Percentiles rank a stretch among this genome's conserved stretches.
phyloP scores from a whole-genome alignment of 129 eudicot genomes.

The Heracleum sosnowskyi region DNA sequence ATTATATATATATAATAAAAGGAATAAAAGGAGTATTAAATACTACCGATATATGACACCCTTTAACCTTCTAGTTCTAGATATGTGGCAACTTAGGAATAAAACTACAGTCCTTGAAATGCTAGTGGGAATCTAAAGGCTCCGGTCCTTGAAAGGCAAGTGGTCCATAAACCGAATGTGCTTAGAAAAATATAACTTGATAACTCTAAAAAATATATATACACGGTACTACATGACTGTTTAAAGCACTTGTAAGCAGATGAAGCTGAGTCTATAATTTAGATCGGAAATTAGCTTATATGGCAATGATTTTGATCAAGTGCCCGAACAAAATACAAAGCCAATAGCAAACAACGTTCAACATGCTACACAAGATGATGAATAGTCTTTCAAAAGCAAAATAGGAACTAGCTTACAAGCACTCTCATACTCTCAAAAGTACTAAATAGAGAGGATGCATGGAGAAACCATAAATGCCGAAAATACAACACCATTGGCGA shows the following conservation, averaged over 20 bases:
- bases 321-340: background rate
- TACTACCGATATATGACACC: too few relatives aligned
- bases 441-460: background rate
- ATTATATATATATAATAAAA: too few relatives aligned
- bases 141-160: too few relatives aligned
- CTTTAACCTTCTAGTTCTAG: too few relatives aligned
- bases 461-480: background rate
- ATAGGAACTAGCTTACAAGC: background rate
- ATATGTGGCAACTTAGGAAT: too few relatives aligned
- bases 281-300: background rate
- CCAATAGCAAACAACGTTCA: background rate
- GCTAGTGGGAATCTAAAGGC: too few relatives aligned
- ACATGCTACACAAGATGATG: background rate
- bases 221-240: background rate
- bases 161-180: too few relatives aligned
- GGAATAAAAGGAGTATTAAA: too few relatives aligned
- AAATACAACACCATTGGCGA: conserved; percentile 2
- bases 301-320: background rate
- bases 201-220: too few relatives aligned
- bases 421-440: background rate
- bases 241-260: background rate
- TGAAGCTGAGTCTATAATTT: background rate
- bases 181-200: too few relatives aligned
- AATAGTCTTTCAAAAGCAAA: background rate
- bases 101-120: too few relatives aligned